Percentiles rank a stretch among this genome's conserved stretches.
Conservation (phyloP, 2,329 filamentous ascomycete species). For the Gnomoniopsis sp. region DNA sequence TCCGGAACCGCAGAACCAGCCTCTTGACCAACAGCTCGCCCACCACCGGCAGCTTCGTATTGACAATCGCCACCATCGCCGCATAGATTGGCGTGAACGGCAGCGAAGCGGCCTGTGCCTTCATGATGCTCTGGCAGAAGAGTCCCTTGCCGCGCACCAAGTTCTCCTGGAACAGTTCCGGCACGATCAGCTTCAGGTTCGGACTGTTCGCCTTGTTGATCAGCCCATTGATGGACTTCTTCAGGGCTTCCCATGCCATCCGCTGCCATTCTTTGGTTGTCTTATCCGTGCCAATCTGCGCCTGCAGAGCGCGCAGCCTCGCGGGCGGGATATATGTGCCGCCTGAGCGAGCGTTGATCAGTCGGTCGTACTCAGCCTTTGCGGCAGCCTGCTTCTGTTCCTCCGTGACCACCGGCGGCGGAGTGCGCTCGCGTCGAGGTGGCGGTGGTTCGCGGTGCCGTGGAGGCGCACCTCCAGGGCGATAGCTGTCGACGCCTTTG, state of each 20-base stretch:
- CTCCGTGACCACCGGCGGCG: conserved; percentile 53
- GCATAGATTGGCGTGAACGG: conserved; percentile 97
- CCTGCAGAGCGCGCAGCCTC: conserved; percentile 83
- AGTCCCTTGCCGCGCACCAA: conserved; percentile 84
- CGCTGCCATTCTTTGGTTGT: conserved; percentile 95
- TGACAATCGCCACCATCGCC: conserved; percentile 93
- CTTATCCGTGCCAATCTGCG: conserved; percentile 89
- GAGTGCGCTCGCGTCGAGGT: conserved; percentile 26
- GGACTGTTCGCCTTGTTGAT: conserved; percentile 99
- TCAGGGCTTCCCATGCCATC: conserved; percentile 98
- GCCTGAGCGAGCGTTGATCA: conserved; percentile 88
- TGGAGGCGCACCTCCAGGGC: conserved; percentile 28
- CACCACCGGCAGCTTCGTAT: conserved; percentile 93
- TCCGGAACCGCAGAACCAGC: conserved; percentile 87
- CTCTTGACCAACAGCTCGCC: conserved; percentile 86
- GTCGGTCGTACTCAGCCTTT: conserved; percentile 90
- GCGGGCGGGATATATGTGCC: conserved; percentile 96
- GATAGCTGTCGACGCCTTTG: conserved; percentile 49
- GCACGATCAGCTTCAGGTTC: conserved; percentile 97
- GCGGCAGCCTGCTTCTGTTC: conserved; percentile 84
- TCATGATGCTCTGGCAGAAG: conserved; percentile 97
- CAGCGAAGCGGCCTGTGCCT: conserved; percentile 91
- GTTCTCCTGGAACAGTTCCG: conserved; percentile 94
- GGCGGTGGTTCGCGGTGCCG: conserved; percentile 11
- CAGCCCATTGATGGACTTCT: conserved; percentile 97